Percentiles rank a stretch among this genome's conserved stretches.
phyloP scores from a whole-genome alignment of 371 early-diverging fungal genomes.

The Apophysomyces elegans region DNA sequence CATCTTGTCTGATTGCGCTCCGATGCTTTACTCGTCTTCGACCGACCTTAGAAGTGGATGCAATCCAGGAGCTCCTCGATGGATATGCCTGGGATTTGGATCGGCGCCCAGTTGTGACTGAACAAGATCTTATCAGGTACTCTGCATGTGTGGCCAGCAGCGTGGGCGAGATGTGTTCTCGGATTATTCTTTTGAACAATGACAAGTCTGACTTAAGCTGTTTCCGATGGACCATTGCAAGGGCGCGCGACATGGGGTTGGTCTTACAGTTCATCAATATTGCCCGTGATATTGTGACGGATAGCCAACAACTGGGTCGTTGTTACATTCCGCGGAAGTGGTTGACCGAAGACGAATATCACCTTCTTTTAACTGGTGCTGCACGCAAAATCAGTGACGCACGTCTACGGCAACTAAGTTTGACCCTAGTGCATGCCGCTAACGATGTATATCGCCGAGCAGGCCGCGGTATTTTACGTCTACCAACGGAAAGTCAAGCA shows the following conservation, averaged over 20 bases:
- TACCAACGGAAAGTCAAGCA: constrained; percentile 42
- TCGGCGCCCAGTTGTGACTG: constrained; percentile 29
- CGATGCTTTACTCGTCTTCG: constrained; percentile 44
- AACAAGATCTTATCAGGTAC: constrained; percentile 51
- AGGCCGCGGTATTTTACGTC: constrained; percentile 36
- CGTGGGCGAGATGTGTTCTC: constrained; percentile 63
- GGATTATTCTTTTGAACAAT: constrained; percentile 26
- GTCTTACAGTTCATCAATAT: constrained; percentile 65
- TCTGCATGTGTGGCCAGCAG: constrained; percentile 62
- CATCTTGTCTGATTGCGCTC: constrained; percentile 33
- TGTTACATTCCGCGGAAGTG: constrained; percentile 53
- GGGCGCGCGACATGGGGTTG: constrained; percentile 63
- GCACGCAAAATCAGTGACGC: constrained; percentile 33
- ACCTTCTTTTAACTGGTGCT: constrained; percentile 20
- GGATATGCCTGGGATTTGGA: constrained; percentile 62
- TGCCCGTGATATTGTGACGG: constrained; percentile 64
- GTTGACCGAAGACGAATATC: constrained; percentile 27
- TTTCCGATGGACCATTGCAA: constrained; percentile 28
- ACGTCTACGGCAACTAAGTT: constrained; percentile 27
- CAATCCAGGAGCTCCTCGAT: constrained; percentile 53
- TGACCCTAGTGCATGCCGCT: constrained; percentile 28
- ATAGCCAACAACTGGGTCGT: constrained; percentile 54
- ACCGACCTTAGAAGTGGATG: constrained; percentile 40
- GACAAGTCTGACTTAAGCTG: constrained; percentile 1
- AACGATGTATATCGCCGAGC: constrained; percentile 32